Base-by-base conservation (phyloP, 2,329 filamentous ascomycete genomes). In the Aureobasidium sp. region DNA sequence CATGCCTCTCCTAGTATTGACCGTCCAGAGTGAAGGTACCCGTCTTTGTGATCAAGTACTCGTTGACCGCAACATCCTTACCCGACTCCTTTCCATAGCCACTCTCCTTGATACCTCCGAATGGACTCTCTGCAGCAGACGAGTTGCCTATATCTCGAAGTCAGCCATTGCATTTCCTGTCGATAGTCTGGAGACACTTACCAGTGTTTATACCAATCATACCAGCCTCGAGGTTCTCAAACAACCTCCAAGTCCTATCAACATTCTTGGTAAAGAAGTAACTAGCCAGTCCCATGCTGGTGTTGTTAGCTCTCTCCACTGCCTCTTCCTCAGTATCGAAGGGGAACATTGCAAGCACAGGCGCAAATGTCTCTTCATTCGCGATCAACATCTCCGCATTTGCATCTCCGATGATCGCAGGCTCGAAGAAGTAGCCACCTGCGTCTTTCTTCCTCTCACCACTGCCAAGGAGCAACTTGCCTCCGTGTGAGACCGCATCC, bases 181-280 rank as follows among this genome's bases (percentile, higher is more conserved):
- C 34, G 12, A 13, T 5, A 5, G 12, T 37, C 34, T 15, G 34
- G 13, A 15, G 34, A 3, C 15, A 43, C 57, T 60, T 8, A 77
- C 83, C 81, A 62, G 81, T 84, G 67, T 86, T 86, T 74, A 86
- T 75, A 15, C 85, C 86, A 68, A 88, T 85, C 86, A 88, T 88
- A 3, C 85, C 86, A 5, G 86, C 85, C 70, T 88, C 85, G 37
- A 89, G 71, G 66, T 83, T 86, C 76, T 89, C 86, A 62, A 88
- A 75, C 69, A 88, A 74, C 63, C 86, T 77, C 82, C 85, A 87
- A 57, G 84, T 78, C 0, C 85, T 82, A 69, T 87, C 84, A 5
- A 88, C 75, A 67, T 87, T 84, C 75, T 86, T 87, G 0, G 86
- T 88, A 72, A 88, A 88, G 64, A 83, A 83, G 68, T 88, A 88